A percentile compares a stretch with the other conserved stretches of the same genome.
Evolutionary conservation across 176 grass and related monocot species (phyloP).

Genomic region (Carex parvula): DNA sequence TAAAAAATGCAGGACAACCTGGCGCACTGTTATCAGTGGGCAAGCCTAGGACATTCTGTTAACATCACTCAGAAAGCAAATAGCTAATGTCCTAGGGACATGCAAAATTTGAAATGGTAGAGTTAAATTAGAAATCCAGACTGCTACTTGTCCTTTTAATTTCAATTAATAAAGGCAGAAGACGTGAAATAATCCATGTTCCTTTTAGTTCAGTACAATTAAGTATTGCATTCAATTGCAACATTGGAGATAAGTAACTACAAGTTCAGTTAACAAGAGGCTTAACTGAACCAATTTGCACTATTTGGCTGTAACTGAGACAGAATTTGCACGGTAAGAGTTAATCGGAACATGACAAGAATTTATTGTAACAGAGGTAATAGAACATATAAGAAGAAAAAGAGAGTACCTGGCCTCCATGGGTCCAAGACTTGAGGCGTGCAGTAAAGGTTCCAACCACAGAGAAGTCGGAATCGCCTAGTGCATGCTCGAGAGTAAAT

Average conservation of each 20-base stretch:
- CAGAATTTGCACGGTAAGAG: not conserved
- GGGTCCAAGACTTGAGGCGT: constrained; percentile 77
- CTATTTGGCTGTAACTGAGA: not conserved
- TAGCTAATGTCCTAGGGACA: not conserved
- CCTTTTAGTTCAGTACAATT: not conserved
- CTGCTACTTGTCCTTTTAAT: not conserved
- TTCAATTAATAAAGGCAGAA: not conserved
- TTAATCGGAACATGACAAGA: not conserved
- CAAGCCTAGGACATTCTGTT: not conserved
- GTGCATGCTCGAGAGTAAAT: constrained; percentile 75
- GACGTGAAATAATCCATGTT: not conserved
- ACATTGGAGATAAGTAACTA: not conserved
- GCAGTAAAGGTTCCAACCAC: constrained; percentile 75
- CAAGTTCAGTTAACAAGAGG: not conserved
- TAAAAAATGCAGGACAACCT: not conserved
- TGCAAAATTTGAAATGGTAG: not conserved
- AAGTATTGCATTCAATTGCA: not conserved
- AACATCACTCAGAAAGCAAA: not conserved
- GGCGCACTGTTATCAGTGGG: not conserved
- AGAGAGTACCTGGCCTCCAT: constrained; percentile 62
- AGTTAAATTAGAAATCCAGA: not conserved
- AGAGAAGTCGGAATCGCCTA: constrained; percentile 55
- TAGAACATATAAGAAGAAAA: not conserved
- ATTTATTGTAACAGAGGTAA: not conserved
- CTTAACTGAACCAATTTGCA: not conserved